Evolutionary conservation across 1,284 basidiomycete species (phyloP), one percentile per base, ranked within the genome.

Genomic region (Puccinia horiana): DNA sequence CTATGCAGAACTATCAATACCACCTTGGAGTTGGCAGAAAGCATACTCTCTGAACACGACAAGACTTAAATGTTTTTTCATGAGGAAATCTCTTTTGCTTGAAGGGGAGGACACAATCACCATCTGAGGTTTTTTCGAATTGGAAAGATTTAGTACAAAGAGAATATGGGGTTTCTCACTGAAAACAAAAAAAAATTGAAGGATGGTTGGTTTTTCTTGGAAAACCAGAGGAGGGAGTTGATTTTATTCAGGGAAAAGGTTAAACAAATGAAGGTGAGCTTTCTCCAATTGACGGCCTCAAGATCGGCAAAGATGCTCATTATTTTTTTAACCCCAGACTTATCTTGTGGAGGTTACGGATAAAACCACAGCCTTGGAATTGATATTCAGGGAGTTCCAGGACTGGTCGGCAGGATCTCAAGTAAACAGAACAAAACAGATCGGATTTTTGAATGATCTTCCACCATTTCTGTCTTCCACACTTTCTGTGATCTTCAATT

Each of bases 61-160:
- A 69, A 69, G 40, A 69, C 65, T n/a, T 69, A 40, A 12, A 69
- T 69, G 3, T 37, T 69, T 14, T 69, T 69, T 9, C 42, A 69
- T 14, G 42, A 69, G 29, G 65, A 69, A 29, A 69, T 69, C 11
- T 26, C 23, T 44, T 69, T 69, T n/a, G 20, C 42, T 23, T 18
- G n/a, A 42, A 67, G 42, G 2, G 63, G 32, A 42, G 32, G 35
- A 26, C n/a, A 67, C 23, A 2, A 67, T 37, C 37, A 23, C n/a
- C 32, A 23, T 26, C 35, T 9, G 29, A 18, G 32, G 32, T 8
- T 18, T 16, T 40, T 67, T 42, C 9, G 5, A 42, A 40, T n/a
- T 8, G 16, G 16, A 12, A 67, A 42, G 63, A 4, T 42, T 32
- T 8, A 67, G 18, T 18, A 18, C 20, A 23, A 42, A n/a, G 63